Conservation (phyloP, 179 eudicot genomes). For the Nepenthes alata region DNA sequence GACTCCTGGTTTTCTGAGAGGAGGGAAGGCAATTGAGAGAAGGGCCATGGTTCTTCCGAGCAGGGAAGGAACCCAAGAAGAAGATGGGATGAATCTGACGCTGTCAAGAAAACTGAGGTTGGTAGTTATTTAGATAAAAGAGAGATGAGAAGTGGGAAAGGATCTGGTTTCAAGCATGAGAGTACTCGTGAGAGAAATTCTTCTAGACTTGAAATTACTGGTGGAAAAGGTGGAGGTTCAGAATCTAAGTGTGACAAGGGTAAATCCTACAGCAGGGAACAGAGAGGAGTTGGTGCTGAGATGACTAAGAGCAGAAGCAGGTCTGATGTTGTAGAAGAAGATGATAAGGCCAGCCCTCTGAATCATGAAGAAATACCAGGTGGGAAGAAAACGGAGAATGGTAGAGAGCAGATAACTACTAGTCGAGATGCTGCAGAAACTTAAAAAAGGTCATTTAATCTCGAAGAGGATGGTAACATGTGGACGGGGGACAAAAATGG, state of each 20-base stretch:
- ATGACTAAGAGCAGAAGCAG: conserved; percentile 45
- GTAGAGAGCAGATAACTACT: conserved; percentile 26
- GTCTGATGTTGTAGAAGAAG: conserved; percentile 44
- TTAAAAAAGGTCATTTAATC: conserved; percentile 33
- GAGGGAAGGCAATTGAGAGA: conserved; percentile 39
- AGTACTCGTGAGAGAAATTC: conserved; percentile 29
- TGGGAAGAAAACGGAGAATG: conserved; percentile 38
- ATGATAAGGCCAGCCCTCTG: conserved; percentile 22
- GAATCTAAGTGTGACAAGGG: conserved; percentile 38
- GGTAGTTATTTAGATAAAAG: conserved; percentile 17
- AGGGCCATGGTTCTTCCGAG: conserved; percentile 39
- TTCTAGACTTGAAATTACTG: conserved; percentile 20
- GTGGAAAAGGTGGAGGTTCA: conserved; percentile 22
- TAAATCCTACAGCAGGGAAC: conserved; percentile 44
- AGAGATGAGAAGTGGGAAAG: conserved; percentile 25
- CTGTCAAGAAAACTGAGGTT: conserved; percentile 27
- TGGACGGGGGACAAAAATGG: conserved; percentile 30
- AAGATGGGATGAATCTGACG: conserved; percentile 51
- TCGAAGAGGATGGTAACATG: conserved; percentile 32
- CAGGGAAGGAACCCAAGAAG: conserved; percentile 32
- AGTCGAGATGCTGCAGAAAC: conserved; percentile 27
- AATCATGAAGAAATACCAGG: conserved; percentile 29
- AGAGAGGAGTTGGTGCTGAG: conserved; percentile 37
- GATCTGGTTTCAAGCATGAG: conserved; percentile 33
- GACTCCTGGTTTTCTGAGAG: conserved; percentile 35